Base-by-base conservation (phyloP, 2,329 filamentous ascomycete species). In the Phialemonium atrogriseum region DNA sequence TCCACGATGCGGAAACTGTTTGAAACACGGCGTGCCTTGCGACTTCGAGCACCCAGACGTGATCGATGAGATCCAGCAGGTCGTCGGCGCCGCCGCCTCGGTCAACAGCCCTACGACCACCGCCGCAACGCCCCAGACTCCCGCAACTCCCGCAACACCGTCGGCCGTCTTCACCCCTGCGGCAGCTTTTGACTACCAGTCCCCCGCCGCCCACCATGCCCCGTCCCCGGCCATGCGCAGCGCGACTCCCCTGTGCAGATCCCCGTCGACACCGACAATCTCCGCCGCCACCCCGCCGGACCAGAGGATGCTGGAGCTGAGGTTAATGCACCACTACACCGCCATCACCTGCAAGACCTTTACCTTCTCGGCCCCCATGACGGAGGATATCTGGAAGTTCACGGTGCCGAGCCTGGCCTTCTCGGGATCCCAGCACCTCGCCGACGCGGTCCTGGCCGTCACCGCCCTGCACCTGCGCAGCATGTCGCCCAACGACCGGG, bases 1-100 rank as follows among this genome's bases (percentile, higher is more conserved):
- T 46, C 77, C 77, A 7, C 58, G 68, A 36, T 81, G 77, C 49
- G 71, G 74, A 38, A 80, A 80, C 54, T 81, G 77, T 56, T 56
- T 66, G 34, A 81, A 80, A 47, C 77, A 81, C 54, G 77, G 75
- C 44, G 77, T 80, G 22, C 51, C 61, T 20, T 81, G 77, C 55
- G 77, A 81, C 50, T 81, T 80, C 46, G 72, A 77, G 43, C 63
- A 64, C 39, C 64, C 67, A 7, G 54, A 63, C 21, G 52, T 66
- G 35, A 51, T 63, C 36, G 60, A 65, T 32, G 60, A 67, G 27
- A 56, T 70, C 26, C 46, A 56, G 16, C 43, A 59, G 3, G 49
- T 57, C 27, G 51, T 60, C 11, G 55, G 54, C n/a, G 50, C 58
- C 13, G 48, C 47, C 35, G 36, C 46, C 44, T 12, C 37, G 41